Conservation (phyloP, 164 flowering plant genomes). For the Magnolia changhungtana region DNA sequence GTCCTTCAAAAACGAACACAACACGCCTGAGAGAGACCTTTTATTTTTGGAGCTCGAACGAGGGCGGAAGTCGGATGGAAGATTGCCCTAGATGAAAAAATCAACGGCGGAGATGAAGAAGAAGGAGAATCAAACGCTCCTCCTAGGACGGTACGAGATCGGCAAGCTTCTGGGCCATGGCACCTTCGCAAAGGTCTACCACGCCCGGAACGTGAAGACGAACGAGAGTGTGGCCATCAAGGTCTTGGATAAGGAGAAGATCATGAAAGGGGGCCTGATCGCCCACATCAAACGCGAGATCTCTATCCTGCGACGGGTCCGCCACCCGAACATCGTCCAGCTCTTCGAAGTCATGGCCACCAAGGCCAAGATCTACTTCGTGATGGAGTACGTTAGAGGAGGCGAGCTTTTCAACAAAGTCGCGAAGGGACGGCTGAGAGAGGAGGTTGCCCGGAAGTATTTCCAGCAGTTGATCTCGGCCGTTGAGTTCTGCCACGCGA, state of each 20-base stretch:
- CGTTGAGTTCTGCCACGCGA: constrained; percentile 35
- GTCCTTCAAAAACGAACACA: background rate
- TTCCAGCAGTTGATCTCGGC: constrained; percentile 43
- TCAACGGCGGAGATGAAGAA: constrained; percentile 6
- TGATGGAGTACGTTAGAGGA: constrained; percentile 36
- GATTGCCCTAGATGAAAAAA: background rate
- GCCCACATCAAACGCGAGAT: constrained; percentile 30
- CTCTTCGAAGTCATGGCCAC: constrained; percentile 44
- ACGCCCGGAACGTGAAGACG: constrained; percentile 17
- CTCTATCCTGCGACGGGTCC: constrained; percentile 27
- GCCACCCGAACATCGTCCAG: constrained; percentile 40
- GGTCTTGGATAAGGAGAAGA: constrained; percentile 30
- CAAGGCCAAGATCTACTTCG: constrained; percentile 41
- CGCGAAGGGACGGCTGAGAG: constrained; percentile 29
- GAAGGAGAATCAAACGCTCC: constrained; percentile 11
- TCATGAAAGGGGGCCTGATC: constrained; percentile 24
- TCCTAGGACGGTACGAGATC: constrained; percentile 24
- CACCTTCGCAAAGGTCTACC: constrained; percentile 28
- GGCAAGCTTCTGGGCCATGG: constrained; percentile 31
- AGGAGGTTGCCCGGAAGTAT: constrained; percentile 35
- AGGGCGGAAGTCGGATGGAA: background rate
- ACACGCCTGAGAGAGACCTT: background rate
- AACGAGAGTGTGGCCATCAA: constrained; percentile 24
- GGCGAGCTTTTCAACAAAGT: constrained; percentile 34
- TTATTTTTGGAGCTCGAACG: background rate